Base-by-base conservation (phyloP, 805 yeast genomes). In the Candida fluviatilis region DNA sequence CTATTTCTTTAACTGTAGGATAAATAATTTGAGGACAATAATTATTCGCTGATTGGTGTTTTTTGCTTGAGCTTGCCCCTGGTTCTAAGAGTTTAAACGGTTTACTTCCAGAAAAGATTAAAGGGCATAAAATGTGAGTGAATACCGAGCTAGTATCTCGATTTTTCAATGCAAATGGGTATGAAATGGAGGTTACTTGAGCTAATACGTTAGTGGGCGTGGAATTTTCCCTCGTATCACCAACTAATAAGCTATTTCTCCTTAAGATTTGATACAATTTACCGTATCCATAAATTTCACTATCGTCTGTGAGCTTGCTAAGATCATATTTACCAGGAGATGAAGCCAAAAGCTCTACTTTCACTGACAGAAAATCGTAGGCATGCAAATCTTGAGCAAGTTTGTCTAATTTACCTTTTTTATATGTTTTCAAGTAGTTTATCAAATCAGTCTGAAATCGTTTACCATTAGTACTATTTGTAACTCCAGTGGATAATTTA, bases 271-370 rank as follows among this genome's bases (percentile, higher is more conserved):
- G 72, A 36, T 64, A 59, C 10, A 76, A 54, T 38, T 63, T 73
- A 1, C 73, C 77, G 40, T 71, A 75, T 1, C 82, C 82, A 43
- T 63, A 74, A 2, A 59, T 36, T 29, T 60, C 69, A n/a, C 42
- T 31, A 4, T 48, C 45, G 15, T 45, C 43, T 2, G 43, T 36
- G 18, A 46, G 15, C 17, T 31, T 29, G 13, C 26, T 31, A 2
- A 47, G 27, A 21, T 49, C 50, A 36, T 62, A 57, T 0, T 45
- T 45, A 1, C 79, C 75, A 0, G 87, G 84, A 0, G 73, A 60
- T 1, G 86, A 78, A 2, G 74, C 76, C 6, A 82, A 50, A 34
- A 81, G 71, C 16, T 78, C 75, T 3, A 74, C 82, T 18, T 64
- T 63, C 0, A 82, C 60, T 0, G 64, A 45, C 31, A 51, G 51